Conservation (phyloP, 768 basidiomycete species). For the Suillus hirtellus region DNA sequence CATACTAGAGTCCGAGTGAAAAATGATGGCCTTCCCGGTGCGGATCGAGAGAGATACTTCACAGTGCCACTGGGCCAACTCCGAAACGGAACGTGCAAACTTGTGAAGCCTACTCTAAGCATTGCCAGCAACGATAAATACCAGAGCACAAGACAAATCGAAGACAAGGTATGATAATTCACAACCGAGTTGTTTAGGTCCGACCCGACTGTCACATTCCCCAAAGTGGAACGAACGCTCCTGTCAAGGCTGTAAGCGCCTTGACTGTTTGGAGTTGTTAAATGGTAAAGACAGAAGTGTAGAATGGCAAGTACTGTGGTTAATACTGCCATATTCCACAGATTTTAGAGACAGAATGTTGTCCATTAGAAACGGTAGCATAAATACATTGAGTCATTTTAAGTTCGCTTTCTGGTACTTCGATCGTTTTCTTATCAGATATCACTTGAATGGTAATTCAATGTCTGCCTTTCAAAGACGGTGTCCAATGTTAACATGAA, state of each 20-base stretch:
- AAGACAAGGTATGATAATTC: not conserved
- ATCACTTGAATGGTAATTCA: not conserved
- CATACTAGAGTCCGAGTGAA: not conserved
- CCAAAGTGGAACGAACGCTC: not conserved
- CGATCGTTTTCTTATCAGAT: not conserved
- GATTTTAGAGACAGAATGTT: not conserved
- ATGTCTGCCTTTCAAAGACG: slow-evolving; percentile 1
- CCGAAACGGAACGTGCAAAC: not conserved
- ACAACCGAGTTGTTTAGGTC: not conserved
- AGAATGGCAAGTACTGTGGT: not conserved
- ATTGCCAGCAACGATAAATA: not conserved
- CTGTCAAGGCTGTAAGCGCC: not conserved
- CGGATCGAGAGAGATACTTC: not conserved
- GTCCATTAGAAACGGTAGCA: not conserved
- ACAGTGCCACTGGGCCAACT: not conserved
- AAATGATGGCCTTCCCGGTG: not conserved
- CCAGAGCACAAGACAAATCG: not conserved
- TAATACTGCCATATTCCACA: not conserved
- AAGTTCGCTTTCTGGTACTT: not conserved
- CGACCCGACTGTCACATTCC: not conserved
- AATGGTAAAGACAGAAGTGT: not conserved
- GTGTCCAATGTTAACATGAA: slow-evolving; percentile 59
- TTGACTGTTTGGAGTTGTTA: not conserved
- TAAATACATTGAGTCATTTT: not conserved
- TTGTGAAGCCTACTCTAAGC: not conserved